Base-by-base conservation (phyloP, 345 rosid species). In the Citrus unshiu region DNA sequence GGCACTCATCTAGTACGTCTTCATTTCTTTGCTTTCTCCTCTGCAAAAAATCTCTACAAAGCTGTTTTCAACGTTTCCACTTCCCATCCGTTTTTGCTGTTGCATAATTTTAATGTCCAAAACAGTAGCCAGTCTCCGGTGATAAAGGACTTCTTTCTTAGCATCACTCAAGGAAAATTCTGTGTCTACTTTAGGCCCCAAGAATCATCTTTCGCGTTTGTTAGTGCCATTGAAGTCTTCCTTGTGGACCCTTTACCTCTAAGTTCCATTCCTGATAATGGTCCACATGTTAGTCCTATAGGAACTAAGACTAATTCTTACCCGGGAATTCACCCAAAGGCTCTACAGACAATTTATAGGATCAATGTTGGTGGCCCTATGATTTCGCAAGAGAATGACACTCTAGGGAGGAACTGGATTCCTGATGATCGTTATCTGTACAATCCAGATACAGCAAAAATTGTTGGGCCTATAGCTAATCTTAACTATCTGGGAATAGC, bases 161-260 rank as follows among this genome's bases (percentile, higher is more conserved):
- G 40, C 68, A 80, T 86, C 24, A 6, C 73, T 1, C 32, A 43
- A 4, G 71, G 74, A 1, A 54, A 66, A 24, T 87, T 88, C 69
- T 22, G 25, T 1, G 71, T 92, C 77, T 68, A 5, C 7, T 91
- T 90, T 73, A 8, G 5, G 4, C 97, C 95, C 1, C 32, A 40
- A 16, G 80, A 0, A 3, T 74, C 84, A 4, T 90, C 93, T 24
- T 75, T 92, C 0, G 89, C 97, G 4, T 77, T 89, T 70, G 70
- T 90, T n/a, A 94, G 88, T 61, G 98, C 97, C 70, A 85, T 94
- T 1, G 95, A 91, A 77, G 87, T 86, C 67, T 90, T 94, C 77
- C 79, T 39, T 18, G 85, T 58, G 27, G 61, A 58, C 61, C 69
- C 69, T 65, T 19, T 81, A 16, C 89, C 83, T 14, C 72, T 70